Conservation (phyloP, 2,329 filamentous ascomycete species). For the Ophiostoma himal-ulmi region DNA sequence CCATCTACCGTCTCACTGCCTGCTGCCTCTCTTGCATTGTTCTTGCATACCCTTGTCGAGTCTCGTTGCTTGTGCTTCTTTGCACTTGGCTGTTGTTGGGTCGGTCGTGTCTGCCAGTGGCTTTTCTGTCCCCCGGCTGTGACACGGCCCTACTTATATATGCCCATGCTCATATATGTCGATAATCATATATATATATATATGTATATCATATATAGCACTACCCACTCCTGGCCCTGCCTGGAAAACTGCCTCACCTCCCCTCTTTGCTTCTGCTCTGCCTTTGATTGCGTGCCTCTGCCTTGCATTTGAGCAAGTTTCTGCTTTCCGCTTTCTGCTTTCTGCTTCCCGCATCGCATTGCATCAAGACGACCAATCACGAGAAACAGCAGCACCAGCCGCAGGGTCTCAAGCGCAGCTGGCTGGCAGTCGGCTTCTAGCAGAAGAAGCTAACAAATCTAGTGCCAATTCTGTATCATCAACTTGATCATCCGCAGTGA, state of each 20-base stretch:
- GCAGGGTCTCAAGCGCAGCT: not conserved
- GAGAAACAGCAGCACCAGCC: not conserved
- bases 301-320: constrained; percentile 21
- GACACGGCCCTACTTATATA: constrained; percentile 8
- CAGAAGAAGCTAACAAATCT: not conserved
- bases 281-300: not conserved
- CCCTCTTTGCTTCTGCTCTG: not conserved
- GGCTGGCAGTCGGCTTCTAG: not conserved
- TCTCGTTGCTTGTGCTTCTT: not conserved
- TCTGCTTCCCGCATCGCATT: not conserved
- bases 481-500: not conserved
- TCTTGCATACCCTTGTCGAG: not conserved
- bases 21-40: not conserved
- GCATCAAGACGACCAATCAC: not conserved
- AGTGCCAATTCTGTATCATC: not conserved
- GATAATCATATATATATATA: not conserved
- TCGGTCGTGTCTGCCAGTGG: not conserved
- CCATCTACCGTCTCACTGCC: not conserved
- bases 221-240: not conserved
- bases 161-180: not conserved
- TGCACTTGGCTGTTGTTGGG: not conserved
- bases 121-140: not conserved
- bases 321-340: constrained; percentile 10
- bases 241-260: not conserved
- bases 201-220: not conserved